phyloP scores from a whole-genome alignment of 768 basidiomycete species.

The Agrocybe chaxingu region DNA sequence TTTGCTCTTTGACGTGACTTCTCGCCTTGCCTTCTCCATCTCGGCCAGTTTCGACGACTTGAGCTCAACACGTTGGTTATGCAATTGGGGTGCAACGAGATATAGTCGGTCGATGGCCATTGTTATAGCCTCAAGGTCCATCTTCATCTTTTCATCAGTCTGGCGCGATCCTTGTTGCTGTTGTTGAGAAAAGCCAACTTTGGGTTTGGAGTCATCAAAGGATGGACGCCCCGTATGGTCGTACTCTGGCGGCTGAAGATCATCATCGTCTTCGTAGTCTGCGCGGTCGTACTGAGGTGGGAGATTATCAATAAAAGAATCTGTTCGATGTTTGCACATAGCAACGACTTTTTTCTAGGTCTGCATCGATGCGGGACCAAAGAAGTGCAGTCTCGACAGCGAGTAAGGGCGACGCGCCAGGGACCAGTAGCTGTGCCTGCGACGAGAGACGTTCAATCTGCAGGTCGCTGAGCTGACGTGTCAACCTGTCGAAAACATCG shows the following conservation, averaged over 20 bases:
- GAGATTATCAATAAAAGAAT: slow-evolving; percentile 33
- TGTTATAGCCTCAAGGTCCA: slow-evolving; percentile 84
- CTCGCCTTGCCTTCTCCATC: slow-evolving; percentile 65
- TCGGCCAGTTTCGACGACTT: slow-evolving; percentile 66
- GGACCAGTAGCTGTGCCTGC: slow-evolving; percentile 31
- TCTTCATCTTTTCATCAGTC: slow-evolving; percentile 72
- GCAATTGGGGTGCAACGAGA: slow-evolving; percentile 79
- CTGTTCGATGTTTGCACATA: slow-evolving; percentile 62
- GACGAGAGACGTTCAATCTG: slow-evolving; percentile 54
- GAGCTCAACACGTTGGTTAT: slow-evolving; percentile 92
- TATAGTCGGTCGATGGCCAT: slow-evolving; percentile 90
- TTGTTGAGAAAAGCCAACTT: slow-evolving; percentile 21
- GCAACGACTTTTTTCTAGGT: slow-evolving; percentile 65
- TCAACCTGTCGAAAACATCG: slow-evolving; percentile 58
- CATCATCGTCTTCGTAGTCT: slow-evolving; percentile 46
- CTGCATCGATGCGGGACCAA: slow-evolving; percentile 72
- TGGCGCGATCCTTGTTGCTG: slow-evolving; percentile 22
- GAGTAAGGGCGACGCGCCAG: slow-evolving; percentile 41
- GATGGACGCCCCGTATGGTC: slow-evolving; percentile 36
- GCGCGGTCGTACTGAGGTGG: slow-evolving; percentile 52
- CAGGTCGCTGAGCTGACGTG: slow-evolving; percentile 65
- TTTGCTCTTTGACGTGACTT: slow-evolving; percentile 29
- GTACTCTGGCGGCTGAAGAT: slow-evolving; percentile 53
- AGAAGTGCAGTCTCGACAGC: slow-evolving; percentile 62
- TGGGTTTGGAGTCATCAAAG: slow-evolving; percentile 33